Percentiles rank a stretch among this genome's conserved stretches.
phyloP scores from a whole-genome alignment of 2,329 filamentous ascomycete species.

The Paracoccidioides brasiliensis region DNA sequence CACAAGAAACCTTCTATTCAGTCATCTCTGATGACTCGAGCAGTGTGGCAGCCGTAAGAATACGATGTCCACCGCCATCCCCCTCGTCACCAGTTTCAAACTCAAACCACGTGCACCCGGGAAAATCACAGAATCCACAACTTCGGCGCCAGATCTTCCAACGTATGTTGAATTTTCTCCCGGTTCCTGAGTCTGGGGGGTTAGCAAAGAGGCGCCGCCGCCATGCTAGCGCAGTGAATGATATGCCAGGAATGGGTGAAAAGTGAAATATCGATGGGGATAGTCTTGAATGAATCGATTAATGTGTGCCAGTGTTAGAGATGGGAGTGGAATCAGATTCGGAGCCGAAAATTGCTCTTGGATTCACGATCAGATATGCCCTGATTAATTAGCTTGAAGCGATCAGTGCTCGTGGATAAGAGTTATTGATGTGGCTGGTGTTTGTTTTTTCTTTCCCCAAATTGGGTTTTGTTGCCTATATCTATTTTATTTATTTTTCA shows the following conservation, averaged over 20 bases:
- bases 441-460: too few relatives aligned
- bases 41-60: background rate
- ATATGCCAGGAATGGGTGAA: too few relatives aligned
- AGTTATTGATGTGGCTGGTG: too few relatives aligned
- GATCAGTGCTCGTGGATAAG: too few relatives aligned
- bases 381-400: too few relatives aligned
- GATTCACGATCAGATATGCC: too few relatives aligned
- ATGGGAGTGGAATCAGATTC: too few relatives aligned
- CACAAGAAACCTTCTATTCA: background rate
- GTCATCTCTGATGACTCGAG: background rate
- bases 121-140: background rate
- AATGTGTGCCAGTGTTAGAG: too few relatives aligned
- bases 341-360: too few relatives aligned
- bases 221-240: background rate
- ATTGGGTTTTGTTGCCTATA: too few relatives aligned
- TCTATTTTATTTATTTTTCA: too few relatives aligned
- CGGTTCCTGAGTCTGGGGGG: background rate
- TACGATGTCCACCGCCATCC: background rate
- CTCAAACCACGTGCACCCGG: background rate
- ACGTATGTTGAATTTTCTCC: background rate
- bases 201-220: background rate
- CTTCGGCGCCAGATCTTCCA: background rate
- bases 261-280: background rate
- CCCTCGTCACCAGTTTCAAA: background rate
- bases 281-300: too few relatives aligned